Percentiles rank a stretch among this genome's conserved stretches.
phyloP scores from a whole-genome alignment of 1,284 basidiomycete genomes.

The Coriolopsis trogii region DNA sequence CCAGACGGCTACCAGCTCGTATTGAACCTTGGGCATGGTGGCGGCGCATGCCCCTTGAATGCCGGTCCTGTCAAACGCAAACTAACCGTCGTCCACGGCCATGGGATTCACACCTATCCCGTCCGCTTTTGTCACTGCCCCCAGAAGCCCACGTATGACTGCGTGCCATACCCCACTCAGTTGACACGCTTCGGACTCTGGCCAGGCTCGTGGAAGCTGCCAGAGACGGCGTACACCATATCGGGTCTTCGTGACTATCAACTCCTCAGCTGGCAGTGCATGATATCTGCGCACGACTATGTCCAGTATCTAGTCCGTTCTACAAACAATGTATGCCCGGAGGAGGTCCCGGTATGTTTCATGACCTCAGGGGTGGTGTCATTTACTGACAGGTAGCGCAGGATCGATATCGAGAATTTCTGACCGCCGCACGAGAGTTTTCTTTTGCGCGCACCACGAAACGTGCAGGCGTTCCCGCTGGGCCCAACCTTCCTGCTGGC shows the following conservation, averaged over 20 bases:
- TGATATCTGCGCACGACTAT: conserved; percentile 15
- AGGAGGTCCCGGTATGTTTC: conserved; percentile 10
- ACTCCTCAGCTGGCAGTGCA: conserved; percentile 15
- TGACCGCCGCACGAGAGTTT: conserved; percentile 18
- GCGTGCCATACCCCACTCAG: conserved; percentile 6
- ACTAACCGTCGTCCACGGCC: conserved; percentile 5
- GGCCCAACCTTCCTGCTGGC: neutral
- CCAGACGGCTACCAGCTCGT: neutral
- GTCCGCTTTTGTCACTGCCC: conserved; percentile 3
- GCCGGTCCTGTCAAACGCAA: neutral
- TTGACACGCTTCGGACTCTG: conserved; percentile 20
- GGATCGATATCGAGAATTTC: conserved; percentile 23
- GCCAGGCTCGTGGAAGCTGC: conserved; percentile 21
- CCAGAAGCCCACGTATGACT: neutral
- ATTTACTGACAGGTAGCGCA: neutral
- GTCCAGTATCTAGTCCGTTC: conserved; percentile 5
- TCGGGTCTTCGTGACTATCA: conserved; percentile 10
- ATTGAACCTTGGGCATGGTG: conserved; percentile 1
- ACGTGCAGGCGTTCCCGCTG: neutral
- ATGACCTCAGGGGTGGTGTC: too few species aligned
- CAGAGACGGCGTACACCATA: conserved; percentile 16
- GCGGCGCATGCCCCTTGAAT: neutral
- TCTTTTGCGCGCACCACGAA: conserved; percentile 7
- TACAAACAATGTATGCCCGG: conserved; percentile 15
- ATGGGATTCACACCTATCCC: neutral